A percentile compares a stretch with the other conserved stretches of the same genome.
Evolutionary conservation across 768 basidiomycete genomes (phyloP).

Genomic region (Kwoniella heveanensis): DNA sequence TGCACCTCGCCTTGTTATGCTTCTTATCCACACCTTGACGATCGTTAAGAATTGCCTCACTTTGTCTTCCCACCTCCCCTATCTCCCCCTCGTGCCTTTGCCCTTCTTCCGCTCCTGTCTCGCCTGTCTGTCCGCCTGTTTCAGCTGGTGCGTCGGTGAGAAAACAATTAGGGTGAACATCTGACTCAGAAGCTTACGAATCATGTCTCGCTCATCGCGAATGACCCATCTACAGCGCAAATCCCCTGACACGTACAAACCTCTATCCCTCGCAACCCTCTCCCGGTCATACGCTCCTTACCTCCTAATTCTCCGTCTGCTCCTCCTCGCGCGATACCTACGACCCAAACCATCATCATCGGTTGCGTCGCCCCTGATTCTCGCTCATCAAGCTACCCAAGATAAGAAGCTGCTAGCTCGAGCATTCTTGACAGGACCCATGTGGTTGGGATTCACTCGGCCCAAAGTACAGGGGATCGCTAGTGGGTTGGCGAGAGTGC

Average conservation of each 20-base stretch:
- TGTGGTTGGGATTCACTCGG: conserved; percentile 64
- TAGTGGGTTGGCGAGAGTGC: conserved; percentile 36
- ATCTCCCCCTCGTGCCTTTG: too few relatives aligned
- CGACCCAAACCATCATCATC: conserved; percentile 64
- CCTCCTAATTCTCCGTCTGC: conserved; percentile 67
- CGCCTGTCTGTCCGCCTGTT: too few relatives aligned
- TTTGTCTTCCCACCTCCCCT: too few relatives aligned
- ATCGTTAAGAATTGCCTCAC: too few relatives aligned
- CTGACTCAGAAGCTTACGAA: too few relatives aligned
- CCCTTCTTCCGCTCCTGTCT: too few relatives aligned
- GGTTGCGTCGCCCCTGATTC: conserved; percentile 62
- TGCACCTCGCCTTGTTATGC: too few relatives aligned
- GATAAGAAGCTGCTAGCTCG: conserved; percentile 77
- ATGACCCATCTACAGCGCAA: conserved; percentile 5
- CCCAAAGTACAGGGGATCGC: conserved; percentile 45
- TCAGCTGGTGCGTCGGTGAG: too few relatives aligned
- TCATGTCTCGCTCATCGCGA: too few relatives aligned
- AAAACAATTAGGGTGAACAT: too few relatives aligned
- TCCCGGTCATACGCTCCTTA: conserved; percentile 64
- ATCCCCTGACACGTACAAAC: conserved; percentile 57
- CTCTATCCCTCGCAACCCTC: conserved; percentile 56
- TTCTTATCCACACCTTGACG: too few relatives aligned
- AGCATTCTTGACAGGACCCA: conserved; percentile 78
- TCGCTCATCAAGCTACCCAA: conserved; percentile 71
- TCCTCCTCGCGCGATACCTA: conserved; percentile 72